Evolutionary conservation across 371 early-diverging fungal species (phyloP).

Genomic region (Mortierella sp.): DNA sequence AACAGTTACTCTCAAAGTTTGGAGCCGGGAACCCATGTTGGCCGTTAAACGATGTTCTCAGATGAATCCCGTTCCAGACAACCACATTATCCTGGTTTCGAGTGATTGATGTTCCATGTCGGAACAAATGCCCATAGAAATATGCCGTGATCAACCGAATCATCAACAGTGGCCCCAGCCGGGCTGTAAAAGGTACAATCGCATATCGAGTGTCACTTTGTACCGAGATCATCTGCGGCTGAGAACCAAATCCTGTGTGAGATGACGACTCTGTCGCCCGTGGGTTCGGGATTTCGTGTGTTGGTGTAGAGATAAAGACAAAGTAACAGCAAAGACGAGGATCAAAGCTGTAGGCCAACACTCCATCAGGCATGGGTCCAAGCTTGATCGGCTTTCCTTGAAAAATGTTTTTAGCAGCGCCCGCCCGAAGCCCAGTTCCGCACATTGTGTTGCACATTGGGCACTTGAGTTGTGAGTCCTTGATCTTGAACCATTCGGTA

Average conservation of each 20-base stretch:
- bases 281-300: slow-evolving; percentile 4
- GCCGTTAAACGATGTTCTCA: slow-evolving; percentile 30
- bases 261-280: neutral
- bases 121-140: slow-evolving; percentile 49
- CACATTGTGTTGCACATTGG: slow-evolving; percentile 44
- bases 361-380: slow-evolving; percentile 41
- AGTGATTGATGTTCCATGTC: slow-evolving; percentile 27
- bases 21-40: slow-evolving; percentile 41
- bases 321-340: slow-evolving; percentile 37
- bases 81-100: slow-evolving; percentile 33
- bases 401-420: slow-evolving; percentile 22
- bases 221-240: neutral
- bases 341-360: slow-evolving; percentile 48
- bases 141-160: slow-evolving; percentile 36
- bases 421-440: slow-evolving; percentile 11
- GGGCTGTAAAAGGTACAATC: slow-evolving; percentile 33
- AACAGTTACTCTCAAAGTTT: slow-evolving; percentile 32
- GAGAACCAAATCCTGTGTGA: neutral
- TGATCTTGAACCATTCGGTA: slow-evolving; percentile 30
- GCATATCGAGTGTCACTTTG: slow-evolving; percentile 27
- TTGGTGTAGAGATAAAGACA: slow-evolving; percentile 30
- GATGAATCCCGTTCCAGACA: slow-evolving; percentile 46
- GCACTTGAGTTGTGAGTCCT: slow-evolving; percentile 37
- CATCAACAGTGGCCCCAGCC: slow-evolving; percentile 43
- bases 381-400: slow-evolving; percentile 22